Percentiles rank a stretch among this genome's conserved stretches.
Evolutionary conservation across 2,329 filamentous ascomycete species (phyloP).

Genomic region (Trichoderma simmonsii): DNA sequence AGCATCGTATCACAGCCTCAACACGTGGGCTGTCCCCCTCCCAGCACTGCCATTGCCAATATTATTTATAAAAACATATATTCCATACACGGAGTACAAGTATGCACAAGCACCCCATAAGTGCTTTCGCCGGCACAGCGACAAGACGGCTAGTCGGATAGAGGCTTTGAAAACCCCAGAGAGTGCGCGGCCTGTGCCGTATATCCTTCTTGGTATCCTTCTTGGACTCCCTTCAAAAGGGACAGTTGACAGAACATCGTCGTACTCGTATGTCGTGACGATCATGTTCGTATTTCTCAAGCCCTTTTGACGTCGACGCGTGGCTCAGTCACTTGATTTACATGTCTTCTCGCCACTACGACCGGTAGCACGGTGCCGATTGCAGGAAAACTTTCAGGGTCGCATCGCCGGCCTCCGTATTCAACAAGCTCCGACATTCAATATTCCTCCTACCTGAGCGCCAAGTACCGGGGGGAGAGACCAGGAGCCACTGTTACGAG

Average conservation of each 20-base stretch:
- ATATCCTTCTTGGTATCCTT: neutral
- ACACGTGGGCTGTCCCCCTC: conserved; percentile 1
- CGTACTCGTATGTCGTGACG: conserved; percentile 6
- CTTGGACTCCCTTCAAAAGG: neutral
- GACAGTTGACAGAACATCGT: neutral
- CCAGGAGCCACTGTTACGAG: neutral
- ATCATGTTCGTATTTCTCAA: conserved; percentile 6
- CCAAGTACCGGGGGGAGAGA: neutral
- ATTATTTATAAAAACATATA: neutral
- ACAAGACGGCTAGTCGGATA: neutral
- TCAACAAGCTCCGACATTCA: neutral
- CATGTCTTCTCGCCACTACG: neutral
- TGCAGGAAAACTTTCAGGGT: neutral
- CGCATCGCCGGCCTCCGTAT: neutral
- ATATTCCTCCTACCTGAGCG: neutral
- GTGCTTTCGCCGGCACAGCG: neutral
- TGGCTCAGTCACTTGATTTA: conserved; percentile 14
- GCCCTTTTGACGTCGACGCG: conserved; percentile 5
- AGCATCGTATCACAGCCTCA: neutral
- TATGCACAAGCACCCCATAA: neutral
- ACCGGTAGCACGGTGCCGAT: neutral
- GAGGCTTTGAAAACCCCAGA: neutral
- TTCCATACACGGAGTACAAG: neutral
- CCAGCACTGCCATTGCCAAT: neutral
- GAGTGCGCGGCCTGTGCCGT: neutral